Base-by-base conservation (phyloP, 108 stramenopile genomes). In the Skeletonema grethae region DNA sequence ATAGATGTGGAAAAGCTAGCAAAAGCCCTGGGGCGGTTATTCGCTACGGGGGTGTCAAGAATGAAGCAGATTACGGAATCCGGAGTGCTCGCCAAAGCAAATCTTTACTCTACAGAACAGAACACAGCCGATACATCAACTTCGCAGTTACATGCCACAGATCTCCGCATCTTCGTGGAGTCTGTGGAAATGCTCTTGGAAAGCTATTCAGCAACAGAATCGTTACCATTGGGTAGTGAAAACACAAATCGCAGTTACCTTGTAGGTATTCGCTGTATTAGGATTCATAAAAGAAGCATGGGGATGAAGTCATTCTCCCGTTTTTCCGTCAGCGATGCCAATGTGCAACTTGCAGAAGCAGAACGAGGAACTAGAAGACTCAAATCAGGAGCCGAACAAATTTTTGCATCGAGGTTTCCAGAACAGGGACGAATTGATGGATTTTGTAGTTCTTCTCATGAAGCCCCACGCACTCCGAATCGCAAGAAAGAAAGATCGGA, bases 171-270 rank as follows among this genome's bases (percentile, higher is more conserved):
- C 12, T 64, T 55, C 1, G 59, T 91, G 0, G 85, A 91, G 38
- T 84, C 85, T 55, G 64, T 91, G 31, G 87, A 92, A 72, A 79
- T 90, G 63, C 87, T 88, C 22, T 60, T 92, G 20, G 88, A 92
- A 65, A 83, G 87, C 31, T 88, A 89, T 65, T 87, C 85, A 7
- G 79, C 86, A 61, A 5, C 50, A 43, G 31, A 61, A 25, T 34
- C 30, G 9, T 61, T 63, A 39, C 22, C 18, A n/a, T 69, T 57
- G n/a, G 82, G 76, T 63, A 79, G 85, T 13, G 79, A 67, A 36
- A 76, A 65, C 57, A 61, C 73, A 13, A 65, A 65, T 45, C 67
- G 75, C 1, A 76, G 67, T 10, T 76, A 76, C 22, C 41, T 76
- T 35, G 35, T 69, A 3, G 31, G 56, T 32, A 63, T 69, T 24